Percentiles rank a stretch among this genome's conserved stretches.
phyloP scores from a whole-genome alignment of 768 basidiomycete species.

The Lentinula raphanica region DNA sequence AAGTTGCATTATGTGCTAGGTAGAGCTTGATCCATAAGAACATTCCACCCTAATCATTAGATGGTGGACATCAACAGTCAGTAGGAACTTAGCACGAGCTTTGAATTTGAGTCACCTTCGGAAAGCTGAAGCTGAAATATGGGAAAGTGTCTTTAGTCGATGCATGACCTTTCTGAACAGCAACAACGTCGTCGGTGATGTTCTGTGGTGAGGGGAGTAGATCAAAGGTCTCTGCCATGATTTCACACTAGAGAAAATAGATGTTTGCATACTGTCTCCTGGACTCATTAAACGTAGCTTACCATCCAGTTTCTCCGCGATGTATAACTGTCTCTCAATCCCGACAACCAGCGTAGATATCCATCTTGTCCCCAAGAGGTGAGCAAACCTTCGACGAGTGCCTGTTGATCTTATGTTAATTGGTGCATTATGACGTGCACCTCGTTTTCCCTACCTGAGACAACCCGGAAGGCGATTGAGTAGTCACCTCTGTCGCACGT shows the following conservation, averaged over 20 bases:
- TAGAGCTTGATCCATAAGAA: slow-evolving; percentile 50
- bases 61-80: no score
- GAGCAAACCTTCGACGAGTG: neutral
- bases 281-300: neutral
- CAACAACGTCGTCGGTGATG: neutral
- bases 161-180: neutral
- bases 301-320: slow-evolving; percentile 10
- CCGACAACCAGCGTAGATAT: slow-evolving; percentile 4
- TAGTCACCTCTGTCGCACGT: slow-evolving; percentile 47
- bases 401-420: neutral
- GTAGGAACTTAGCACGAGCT: no score
- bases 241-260: slow-evolving; percentile 13
- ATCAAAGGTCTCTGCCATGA: slow-evolving; percentile 8
- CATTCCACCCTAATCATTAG: slow-evolving; percentile 54
- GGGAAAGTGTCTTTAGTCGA: neutral
- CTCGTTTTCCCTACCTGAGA: slow-evolving; percentile 31
- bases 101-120: neutral
- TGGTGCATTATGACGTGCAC: slow-evolving; percentile 13
- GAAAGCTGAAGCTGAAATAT: slow-evolving; percentile 8
- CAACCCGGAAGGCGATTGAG: slow-evolving; percentile 53
- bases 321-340: slow-evolving; percentile 6
- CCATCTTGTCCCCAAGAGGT: slow-evolving; percentile 7
- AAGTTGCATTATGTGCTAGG: slow-evolving; percentile 38
- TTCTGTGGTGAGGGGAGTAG: slow-evolving; percentile 1
- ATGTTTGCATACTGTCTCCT: no score